These are phyloP conservation scores for Combretum micranthum DNA, from an alignment of 345 rosid genomes.

Conservation along the genomic window DNA sequence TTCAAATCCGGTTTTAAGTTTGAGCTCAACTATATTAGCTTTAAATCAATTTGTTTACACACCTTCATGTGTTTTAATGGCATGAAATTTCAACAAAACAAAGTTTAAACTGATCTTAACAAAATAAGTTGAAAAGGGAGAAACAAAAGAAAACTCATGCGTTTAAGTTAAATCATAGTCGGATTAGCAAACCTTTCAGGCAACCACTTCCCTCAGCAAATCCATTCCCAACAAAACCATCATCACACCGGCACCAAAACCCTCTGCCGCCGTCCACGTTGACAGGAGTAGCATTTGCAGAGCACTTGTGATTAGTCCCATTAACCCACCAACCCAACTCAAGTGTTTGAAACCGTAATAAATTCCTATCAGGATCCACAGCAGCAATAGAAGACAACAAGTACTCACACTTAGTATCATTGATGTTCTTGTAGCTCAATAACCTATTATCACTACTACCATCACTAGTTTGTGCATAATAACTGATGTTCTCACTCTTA, in stretches of 20 bases:
- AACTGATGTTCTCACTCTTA: conserved; percentile 25
- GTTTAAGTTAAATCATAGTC: background rate
- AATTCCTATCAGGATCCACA: conserved; percentile 17
- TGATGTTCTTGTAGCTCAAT: conserved; percentile 10
- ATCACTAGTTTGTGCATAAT: conserved; percentile 16
- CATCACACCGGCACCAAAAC: conserved; percentile 42
- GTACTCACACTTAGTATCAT: conserved; percentile 18
- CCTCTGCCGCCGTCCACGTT: conserved; percentile 16
- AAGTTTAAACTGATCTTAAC: too few species aligned
- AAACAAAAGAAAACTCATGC: too few species aligned
- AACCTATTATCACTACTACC: conserved; percentile 16
- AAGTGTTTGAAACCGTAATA: conserved; percentile 35
- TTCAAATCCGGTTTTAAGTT: too few species aligned
- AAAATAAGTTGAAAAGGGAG: background rate
- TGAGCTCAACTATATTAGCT: too few species aligned
- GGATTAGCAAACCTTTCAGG: conserved; percentile 47
- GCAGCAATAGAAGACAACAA: conserved; percentile 47
- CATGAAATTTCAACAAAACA: too few species aligned
- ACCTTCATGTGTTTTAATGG: too few species aligned
- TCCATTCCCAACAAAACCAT: conserved; percentile 55
- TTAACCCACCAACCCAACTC: conserved; percentile 69
- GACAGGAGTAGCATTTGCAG: conserved; percentile 14
- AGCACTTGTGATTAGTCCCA: conserved; percentile 27
- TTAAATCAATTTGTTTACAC: too few species aligned
- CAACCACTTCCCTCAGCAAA: conserved; percentile 42